Base-by-base conservation (phyloP, 306 rosid genomes). In the Vigna hirtella region DNA sequence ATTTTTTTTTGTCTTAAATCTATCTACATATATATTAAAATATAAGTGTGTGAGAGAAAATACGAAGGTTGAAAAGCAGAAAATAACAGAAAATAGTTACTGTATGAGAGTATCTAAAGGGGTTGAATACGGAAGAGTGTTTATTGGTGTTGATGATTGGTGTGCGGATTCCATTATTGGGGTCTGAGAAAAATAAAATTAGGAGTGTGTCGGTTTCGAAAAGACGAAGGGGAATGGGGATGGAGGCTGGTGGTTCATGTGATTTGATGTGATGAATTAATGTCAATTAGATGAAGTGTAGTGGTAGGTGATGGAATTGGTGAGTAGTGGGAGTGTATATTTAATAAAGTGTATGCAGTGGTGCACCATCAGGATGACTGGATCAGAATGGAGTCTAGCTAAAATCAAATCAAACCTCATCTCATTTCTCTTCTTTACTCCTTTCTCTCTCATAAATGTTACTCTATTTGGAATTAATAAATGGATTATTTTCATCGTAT, bases 191-290 rank as follows among this genome's bases (percentile, higher is more conserved):
- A 57, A 55, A 38, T 34, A 52, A 47, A 22, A 43, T 18, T 17
- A 7, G 16, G 28, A 53, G n/a, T 42, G 40, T 76, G 79, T 80
- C 82, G 3, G 18, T 71, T 76, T 84, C 82, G 82, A 76, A 15
- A 76, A 7, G 73, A 50, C 48, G 59, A 59, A 62, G 8, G 59
- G 47, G 18, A 28, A 59, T 40, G 76, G 47, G 16, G 66, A 45
- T 18, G 78, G 49, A 6, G 36, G 49, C 38, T 58, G 64, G n/a
- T 70, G 36, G 36, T 4, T 32, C 1, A 4, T 32, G 36, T 32
- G 5, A 30, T 30, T 30, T 22, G 38, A 49, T 45, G 7, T 0
- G 6, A 59, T 59, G 2, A 13, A 59, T 70, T 40, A 48, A 24
- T 68, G 67, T 1, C 22, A 20, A 20, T 20, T 49, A 20, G 68